Percentiles rank a stretch among this genome's conserved stretches.
These are phyloP conservation scores for Rhytidiadelphus loreus DNA, from an alignment of 225 moss, liverwort and hornwort genomes.

Conservation along the genomic window DNA sequence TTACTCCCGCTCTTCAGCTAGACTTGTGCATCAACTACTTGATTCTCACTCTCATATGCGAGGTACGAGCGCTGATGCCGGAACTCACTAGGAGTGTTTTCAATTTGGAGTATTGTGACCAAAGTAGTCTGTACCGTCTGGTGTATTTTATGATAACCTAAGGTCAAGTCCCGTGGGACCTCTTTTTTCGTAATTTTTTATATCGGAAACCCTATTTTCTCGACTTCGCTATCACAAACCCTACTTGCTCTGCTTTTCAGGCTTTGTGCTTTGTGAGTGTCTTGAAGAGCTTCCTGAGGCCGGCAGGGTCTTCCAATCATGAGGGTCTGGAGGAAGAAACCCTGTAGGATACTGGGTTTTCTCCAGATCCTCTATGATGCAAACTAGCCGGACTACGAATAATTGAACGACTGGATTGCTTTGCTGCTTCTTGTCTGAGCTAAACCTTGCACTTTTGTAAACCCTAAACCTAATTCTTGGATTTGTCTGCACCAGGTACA, in stretches of 20 bases:
- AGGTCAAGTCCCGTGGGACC: background rate
- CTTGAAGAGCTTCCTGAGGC: background rate
- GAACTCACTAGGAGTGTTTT: background rate
- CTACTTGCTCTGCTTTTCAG: too few species aligned
- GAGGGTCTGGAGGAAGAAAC: background rate
- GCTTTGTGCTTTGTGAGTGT: background rate
- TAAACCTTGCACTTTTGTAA: background rate
- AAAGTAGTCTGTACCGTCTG: background rate
- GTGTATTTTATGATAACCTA: background rate
- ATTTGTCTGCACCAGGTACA: slow-evolving; percentile 45
- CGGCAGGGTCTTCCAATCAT: background rate
- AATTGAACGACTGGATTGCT: background rate
- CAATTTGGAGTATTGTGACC: background rate
- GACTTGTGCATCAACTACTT: slow-evolving; percentile 73
- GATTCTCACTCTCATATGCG: slow-evolving; percentile 81
- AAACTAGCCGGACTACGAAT: background rate
- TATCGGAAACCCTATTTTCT: background rate
- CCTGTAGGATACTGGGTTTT: background rate
- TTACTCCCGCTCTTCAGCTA: slow-evolving; percentile 58
- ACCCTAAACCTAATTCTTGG: background rate
- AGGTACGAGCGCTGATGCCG: slow-evolving; percentile 20
- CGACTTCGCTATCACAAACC: background rate
- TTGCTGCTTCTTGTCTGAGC: background rate
- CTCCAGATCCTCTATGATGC: background rate
- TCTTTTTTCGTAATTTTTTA: background rate